These are phyloP conservation scores for Viola odorata DNA, from an alignment of 345 rosid species.

Conservation along the genomic window DNA sequence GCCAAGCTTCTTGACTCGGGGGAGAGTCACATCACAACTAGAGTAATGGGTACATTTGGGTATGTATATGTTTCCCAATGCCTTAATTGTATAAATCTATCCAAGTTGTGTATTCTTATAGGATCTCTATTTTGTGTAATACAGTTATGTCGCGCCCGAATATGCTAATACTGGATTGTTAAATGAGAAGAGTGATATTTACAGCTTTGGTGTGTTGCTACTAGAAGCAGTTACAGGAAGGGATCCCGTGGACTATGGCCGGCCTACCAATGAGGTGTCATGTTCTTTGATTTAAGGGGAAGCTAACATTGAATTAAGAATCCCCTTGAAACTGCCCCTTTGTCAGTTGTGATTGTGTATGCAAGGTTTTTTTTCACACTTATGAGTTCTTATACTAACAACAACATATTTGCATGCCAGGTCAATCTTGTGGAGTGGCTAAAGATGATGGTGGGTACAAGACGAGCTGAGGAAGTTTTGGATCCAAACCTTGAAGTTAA, in stretches of 20 bases:
- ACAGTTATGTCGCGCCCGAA: slow-evolving; percentile 95
- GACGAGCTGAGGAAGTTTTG: slow-evolving; percentile 88
- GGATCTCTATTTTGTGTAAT: slow-evolving; percentile 13
- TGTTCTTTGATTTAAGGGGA: neutral
- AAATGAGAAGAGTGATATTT: slow-evolving; percentile 93
- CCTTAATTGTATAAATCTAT: slow-evolving; percentile 2
- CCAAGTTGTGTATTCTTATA: slow-evolving; percentile 10
- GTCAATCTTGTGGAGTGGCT: slow-evolving; percentile 96
- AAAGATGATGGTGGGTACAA: slow-evolving; percentile 91
- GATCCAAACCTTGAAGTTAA: slow-evolving; percentile 72
- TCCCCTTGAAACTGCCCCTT: neutral
- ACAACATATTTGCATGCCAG: slow-evolving; percentile 31
- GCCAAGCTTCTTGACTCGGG: slow-evolving; percentile 89
- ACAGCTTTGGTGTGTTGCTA: slow-evolving; percentile 91
- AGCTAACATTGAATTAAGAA: neutral
- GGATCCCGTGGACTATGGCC: slow-evolving; percentile 88
- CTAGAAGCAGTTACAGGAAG: slow-evolving; percentile 93
- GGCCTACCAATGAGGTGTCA: slow-evolving; percentile 81
- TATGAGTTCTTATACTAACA: neutral
- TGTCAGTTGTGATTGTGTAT: neutral
- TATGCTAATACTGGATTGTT: slow-evolving; percentile 89
- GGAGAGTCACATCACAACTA: slow-evolving; percentile 89
- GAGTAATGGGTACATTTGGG: slow-evolving; percentile 99
- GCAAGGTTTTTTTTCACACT: too few relatives aligned
- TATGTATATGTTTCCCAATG: slow-evolving; percentile 21